phyloP scores from a whole-genome alignment of 2,329 filamentous ascomycete species.

The Penicillium sclerotigenum region DNA sequence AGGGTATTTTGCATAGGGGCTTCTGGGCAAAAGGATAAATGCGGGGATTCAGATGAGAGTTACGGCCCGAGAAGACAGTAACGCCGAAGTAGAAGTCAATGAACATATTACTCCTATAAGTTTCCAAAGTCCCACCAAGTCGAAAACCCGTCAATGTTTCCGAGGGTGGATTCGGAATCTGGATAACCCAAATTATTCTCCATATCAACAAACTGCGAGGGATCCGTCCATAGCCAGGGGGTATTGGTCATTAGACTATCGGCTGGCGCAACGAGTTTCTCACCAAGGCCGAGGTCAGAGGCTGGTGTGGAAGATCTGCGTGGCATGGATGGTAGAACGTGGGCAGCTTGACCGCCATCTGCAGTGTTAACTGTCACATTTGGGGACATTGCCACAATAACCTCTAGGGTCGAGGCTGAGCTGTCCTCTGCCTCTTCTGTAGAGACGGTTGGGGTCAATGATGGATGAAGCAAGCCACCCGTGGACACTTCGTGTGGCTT shows the following conservation, averaged over 20 bases:
- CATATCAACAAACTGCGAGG: constrained; percentile 32
- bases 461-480: constrained; percentile 44
- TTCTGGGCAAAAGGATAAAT: not conserved
- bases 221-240: constrained; percentile 36
- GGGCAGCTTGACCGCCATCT: constrained; percentile 51
- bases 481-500: constrained; percentile 38
- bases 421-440: constrained; percentile 36
- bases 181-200: constrained; percentile 30
- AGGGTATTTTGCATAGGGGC: constrained; percentile 14
- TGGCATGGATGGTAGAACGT: constrained; percentile 33
- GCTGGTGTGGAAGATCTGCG: constrained; percentile 12
- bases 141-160: constrained; percentile 33
- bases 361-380: constrained; percentile 53
- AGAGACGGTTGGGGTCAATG: constrained; percentile 36
- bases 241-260: constrained; percentile 38
- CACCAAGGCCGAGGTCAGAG: constrained; percentile 13
- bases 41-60: not conserved
- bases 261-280: constrained; percentile 31
- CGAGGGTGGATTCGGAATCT: constrained; percentile 26
- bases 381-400: constrained; percentile 52
- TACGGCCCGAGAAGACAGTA: constrained; percentile 5
- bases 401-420: constrained; percentile 44
- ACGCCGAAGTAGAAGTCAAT: constrained; percentile 19
- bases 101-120: constrained; percentile 27
- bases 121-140: constrained; percentile 39